These are phyloP conservation scores for Exophiala sideris DNA, from an alignment of 2,329 filamentous ascomycete genomes.

Conservation along the genomic window DNA sequence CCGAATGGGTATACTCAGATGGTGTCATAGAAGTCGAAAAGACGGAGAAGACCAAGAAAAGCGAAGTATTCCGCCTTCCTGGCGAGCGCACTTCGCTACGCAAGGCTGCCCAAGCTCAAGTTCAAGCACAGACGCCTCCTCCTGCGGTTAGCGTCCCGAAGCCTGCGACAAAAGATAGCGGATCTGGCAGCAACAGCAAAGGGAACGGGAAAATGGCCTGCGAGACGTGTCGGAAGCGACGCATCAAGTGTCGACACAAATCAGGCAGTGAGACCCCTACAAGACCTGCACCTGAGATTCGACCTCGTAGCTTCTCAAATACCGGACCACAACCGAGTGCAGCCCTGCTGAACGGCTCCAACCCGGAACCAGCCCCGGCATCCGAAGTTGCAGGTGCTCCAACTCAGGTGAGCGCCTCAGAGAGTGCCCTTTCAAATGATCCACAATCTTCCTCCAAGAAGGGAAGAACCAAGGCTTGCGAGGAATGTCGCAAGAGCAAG, in stretches of 20 bases:
- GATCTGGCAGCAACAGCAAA: constrained; percentile 45
- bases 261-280: constrained; percentile 42
- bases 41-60: constrained; percentile 24
- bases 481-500: constrained; percentile 66
- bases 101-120: constrained; percentile 28
- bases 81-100: constrained; percentile 45
- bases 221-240: constrained; percentile 59
- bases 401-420: neutral
- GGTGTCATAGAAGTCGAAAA: constrained; percentile 40
- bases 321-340: constrained; percentile 6
- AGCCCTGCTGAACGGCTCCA: constrained; percentile 2
- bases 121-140: constrained; percentile 8
- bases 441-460: constrained; percentile 47
- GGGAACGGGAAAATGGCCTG: constrained; percentile 46
- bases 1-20: constrained; percentile 60
- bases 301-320: constrained; percentile 23
- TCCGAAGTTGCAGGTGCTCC: neutral
- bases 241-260: constrained; percentile 63
- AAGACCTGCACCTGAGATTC: constrained; percentile 33
- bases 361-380: neutral
- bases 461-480: constrained; percentile 61
- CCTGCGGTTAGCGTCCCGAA: neutral
- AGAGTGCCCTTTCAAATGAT: neutral
- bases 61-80: constrained; percentile 23
- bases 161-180: constrained; percentile 40